These are phyloP conservation scores for Podospora sp. DNA, from an alignment of 495 filamentous ascomycete species.

Conservation along the genomic window DNA sequence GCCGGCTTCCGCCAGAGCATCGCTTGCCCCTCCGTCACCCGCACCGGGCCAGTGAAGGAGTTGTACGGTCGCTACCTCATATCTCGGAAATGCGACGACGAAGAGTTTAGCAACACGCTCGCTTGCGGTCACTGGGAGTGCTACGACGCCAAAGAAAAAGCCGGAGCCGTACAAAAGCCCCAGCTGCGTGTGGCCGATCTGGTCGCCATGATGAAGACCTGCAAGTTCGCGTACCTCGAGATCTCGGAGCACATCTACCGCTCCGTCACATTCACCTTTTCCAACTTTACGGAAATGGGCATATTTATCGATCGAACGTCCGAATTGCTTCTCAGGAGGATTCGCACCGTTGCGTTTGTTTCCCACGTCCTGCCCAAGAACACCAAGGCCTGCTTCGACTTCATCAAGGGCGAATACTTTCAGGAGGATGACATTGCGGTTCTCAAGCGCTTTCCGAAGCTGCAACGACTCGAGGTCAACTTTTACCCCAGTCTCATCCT, in stretches of 20 bases:
- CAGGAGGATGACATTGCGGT: slow-evolving; percentile 11
- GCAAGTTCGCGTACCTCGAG: slow-evolving; percentile 27
- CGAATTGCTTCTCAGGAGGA: neutral
- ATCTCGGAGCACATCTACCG: slow-evolving; percentile 20
- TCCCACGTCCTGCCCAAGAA: slow-evolving; percentile 14
- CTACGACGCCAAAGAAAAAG: neutral
- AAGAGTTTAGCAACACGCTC: neutral
- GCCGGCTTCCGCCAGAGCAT: slow-evolving; percentile 18
- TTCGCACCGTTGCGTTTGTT: slow-evolving; percentile 23
- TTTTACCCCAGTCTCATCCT: slow-evolving; percentile 25
- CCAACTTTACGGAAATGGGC: slow-evolving; percentile 18
- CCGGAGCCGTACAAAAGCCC: neutral
- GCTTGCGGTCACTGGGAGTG: slow-evolving; percentile 23
- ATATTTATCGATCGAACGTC: slow-evolving; percentile 17
- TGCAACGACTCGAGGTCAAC: slow-evolving; percentile 17
- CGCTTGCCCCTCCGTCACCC: slow-evolving; percentile 20
- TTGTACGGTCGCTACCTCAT: slow-evolving; percentile 9
- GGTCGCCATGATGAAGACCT: slow-evolving; percentile 16
- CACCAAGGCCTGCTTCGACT: slow-evolving; percentile 5
- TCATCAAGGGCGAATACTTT: slow-evolving; percentile 23
- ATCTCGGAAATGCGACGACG: slow-evolving; percentile 13
- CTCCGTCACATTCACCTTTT: slow-evolving; percentile 20
- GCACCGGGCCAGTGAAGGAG: slow-evolving; percentile 8
- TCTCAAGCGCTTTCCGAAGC: slow-evolving; percentile 14
- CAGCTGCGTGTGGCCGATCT: slow-evolving; percentile 8